A percentile compares a stretch with the other conserved stretches of the same genome.
Evolutionary conservation across 495 filamentous ascomycete genomes (phyloP).

Genomic region (Thozetella sp.): DNA sequence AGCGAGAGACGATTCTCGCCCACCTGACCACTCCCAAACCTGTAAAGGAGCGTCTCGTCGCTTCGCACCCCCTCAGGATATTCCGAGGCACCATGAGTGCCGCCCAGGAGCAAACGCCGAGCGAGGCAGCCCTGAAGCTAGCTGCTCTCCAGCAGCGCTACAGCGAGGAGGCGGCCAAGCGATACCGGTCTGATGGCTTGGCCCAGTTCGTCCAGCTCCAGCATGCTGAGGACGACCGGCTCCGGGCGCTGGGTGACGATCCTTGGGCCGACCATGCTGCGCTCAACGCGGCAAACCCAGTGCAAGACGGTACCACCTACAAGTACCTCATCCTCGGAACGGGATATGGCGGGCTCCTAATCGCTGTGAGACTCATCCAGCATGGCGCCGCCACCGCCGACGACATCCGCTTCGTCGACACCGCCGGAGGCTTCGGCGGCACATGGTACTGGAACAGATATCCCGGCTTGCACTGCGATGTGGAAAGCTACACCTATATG

Average conservation of each 20-base stretch:
- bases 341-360: conserved; percentile 50
- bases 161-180: conserved; percentile 46
- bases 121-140: conserved; percentile 21
- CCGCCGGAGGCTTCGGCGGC: conserved; percentile 51
- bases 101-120: conserved; percentile 3
- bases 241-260: conserved; percentile 39
- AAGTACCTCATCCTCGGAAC: conserved; percentile 54
- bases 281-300: conserved; percentile 29
- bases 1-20: too few relatives aligned
- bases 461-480: conserved; percentile 51
- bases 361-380: conserved; percentile 51
- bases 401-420: conserved; percentile 52
- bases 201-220: conserved; percentile 40
- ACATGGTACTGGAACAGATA: conserved; percentile 63
- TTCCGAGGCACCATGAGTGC: neutral
- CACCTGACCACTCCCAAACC: too few relatives aligned
- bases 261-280: conserved; percentile 44
- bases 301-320: conserved; percentile 25
- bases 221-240: conserved; percentile 22
- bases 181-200: conserved; percentile 39
- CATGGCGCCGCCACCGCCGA: conserved; percentile 38
- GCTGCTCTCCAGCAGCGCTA: conserved; percentile 37
- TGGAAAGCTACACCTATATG: conserved; percentile 54
- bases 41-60: too few relatives aligned
- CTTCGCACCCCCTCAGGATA: conserved; percentile 1